Evolutionary conservation across 2,329 filamentous ascomycete genomes (phyloP).

Genomic region (Diaporthe capsici): DNA sequence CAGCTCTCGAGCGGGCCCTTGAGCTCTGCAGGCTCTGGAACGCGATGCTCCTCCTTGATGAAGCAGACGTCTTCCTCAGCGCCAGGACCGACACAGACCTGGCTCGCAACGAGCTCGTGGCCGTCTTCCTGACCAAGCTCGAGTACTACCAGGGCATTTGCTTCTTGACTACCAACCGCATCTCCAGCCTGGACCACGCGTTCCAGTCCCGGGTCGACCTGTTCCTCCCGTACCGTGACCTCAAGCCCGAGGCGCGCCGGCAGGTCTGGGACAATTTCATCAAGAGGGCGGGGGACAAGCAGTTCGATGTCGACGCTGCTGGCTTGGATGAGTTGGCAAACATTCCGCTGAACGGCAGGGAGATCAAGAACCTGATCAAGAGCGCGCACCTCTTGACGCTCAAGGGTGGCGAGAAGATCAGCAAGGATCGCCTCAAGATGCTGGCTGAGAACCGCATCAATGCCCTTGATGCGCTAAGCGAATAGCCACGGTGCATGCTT

Average conservation of each 20-base stretch:
- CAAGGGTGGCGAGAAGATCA: constrained; percentile 49
- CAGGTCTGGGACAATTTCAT: constrained; percentile 56
- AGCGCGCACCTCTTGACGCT: constrained; percentile 53
- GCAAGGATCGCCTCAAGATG: constrained; percentile 49
- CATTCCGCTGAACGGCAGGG: constrained; percentile 62
- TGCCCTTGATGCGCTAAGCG: constrained; percentile 40
- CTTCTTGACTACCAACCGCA: constrained; percentile 56
- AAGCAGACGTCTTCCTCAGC: constrained; percentile 59
- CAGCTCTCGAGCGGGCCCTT: constrained; percentile 51
- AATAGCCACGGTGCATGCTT: not conserved
- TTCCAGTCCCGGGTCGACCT: constrained; percentile 55
- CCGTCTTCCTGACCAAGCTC: constrained; percentile 51
- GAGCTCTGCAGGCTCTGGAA: constrained; percentile 57
- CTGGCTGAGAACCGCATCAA: constrained; percentile 51
- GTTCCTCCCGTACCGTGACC: constrained; percentile 51
- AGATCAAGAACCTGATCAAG: constrained; percentile 67
- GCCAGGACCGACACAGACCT: constrained; percentile 52
- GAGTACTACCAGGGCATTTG: constrained; percentile 56
- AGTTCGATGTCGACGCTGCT: constrained; percentile 49
- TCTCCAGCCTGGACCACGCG: constrained; percentile 53
- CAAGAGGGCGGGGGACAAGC: constrained; percentile 47
- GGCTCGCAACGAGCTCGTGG: constrained; percentile 56
- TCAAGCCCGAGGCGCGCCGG: constrained; percentile 47
- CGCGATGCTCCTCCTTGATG: constrained; percentile 59
- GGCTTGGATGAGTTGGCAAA: constrained; percentile 54